phyloP scores from a whole-genome alignment of 2,329 filamentous ascomycete species.

The Neofusicoccum ribis region DNA sequence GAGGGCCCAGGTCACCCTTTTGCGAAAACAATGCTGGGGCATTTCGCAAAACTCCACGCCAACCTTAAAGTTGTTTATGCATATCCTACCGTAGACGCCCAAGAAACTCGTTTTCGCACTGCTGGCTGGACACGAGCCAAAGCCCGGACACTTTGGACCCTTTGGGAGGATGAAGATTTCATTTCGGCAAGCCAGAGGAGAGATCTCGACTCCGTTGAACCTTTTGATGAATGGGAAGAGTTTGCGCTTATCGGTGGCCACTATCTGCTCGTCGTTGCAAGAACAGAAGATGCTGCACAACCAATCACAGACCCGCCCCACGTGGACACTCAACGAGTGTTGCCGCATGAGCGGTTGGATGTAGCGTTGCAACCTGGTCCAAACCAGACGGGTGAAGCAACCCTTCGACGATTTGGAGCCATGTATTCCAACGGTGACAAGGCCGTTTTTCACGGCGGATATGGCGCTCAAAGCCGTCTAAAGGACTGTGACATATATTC shows the following conservation, averaged over 20 bases:
- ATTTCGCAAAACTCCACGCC: constrained; percentile 79
- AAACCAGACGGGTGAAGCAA: constrained; percentile 18
- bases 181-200: constrained; percentile 60
- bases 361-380: not conserved
- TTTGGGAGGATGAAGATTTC: constrained; percentile 73
- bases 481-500: constrained; percentile 48
- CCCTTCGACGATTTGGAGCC: constrained; percentile 42
- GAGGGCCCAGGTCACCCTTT: constrained; percentile 79
- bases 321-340: not conserved
- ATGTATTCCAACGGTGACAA: constrained; percentile 34
- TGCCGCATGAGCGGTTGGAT: not conserved
- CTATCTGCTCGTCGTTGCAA: constrained; percentile 76
- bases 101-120: constrained; percentile 65
- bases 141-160: constrained; percentile 74
- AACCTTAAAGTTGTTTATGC: constrained; percentile 71
- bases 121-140: constrained; percentile 68
- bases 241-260: constrained; percentile 82
- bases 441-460: constrained; percentile 46
- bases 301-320: too few relatives aligned
- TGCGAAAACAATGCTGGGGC: constrained; percentile 78
- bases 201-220: constrained; percentile 69
- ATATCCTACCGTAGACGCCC: constrained; percentile 67
- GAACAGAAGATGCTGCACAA: constrained; percentile 21
- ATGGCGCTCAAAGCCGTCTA: constrained; percentile 50
- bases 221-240: constrained; percentile 96